These are phyloP conservation scores for Aspergillus wentii DNA, from an alignment of 495 filamentous ascomycete species.

Conservation along the genomic window DNA sequence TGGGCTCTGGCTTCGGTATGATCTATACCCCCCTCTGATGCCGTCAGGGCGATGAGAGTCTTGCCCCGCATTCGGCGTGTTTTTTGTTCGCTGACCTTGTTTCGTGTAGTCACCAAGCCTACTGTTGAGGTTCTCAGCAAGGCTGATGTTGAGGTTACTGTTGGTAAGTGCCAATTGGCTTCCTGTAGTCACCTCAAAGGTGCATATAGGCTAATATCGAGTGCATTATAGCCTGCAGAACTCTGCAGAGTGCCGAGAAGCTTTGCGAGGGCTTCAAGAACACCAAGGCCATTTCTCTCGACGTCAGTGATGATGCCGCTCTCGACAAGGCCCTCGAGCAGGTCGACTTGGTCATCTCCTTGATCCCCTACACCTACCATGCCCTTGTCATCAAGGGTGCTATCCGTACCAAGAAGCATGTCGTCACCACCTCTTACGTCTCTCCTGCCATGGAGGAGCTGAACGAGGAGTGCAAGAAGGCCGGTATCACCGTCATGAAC, in stretches of 20 bases:
- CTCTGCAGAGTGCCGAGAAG: conserved; percentile 67
- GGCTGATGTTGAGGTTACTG: conserved; percentile 71
- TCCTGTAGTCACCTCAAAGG: too few relatives aligned
- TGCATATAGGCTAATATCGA: too few relatives aligned
- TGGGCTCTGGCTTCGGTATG: conserved; percentile 69
- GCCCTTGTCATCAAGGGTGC: conserved; percentile 88
- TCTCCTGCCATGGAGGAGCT: conserved; percentile 90
- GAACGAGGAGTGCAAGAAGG: conserved; percentile 76
- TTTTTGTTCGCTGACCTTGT: conserved; percentile 9
- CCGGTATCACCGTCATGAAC: conserved; percentile 96
- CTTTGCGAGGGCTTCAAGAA: conserved; percentile 68
- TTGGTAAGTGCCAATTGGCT: conserved; percentile 59
- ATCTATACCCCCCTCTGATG: background rate
- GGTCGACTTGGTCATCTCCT: conserved; percentile 71
- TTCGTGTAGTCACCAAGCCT: conserved; percentile 58
- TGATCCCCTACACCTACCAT: conserved; percentile 95
- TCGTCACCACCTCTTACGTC: conserved; percentile 94
- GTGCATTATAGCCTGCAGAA: conserved; percentile 75
- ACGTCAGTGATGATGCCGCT: conserved; percentile 67
- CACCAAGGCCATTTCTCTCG: conserved; percentile 70
- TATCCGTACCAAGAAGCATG: conserved; percentile 88
- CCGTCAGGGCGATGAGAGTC: conserved; percentile 1
- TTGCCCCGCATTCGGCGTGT: conserved; percentile 25
- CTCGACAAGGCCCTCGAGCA: conserved; percentile 75
- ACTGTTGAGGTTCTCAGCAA: conserved; percentile 74